phyloP scores from a whole-genome alignment of 2,329 filamentous ascomycete genomes.

The Neocatenulostroma microsporum region DNA sequence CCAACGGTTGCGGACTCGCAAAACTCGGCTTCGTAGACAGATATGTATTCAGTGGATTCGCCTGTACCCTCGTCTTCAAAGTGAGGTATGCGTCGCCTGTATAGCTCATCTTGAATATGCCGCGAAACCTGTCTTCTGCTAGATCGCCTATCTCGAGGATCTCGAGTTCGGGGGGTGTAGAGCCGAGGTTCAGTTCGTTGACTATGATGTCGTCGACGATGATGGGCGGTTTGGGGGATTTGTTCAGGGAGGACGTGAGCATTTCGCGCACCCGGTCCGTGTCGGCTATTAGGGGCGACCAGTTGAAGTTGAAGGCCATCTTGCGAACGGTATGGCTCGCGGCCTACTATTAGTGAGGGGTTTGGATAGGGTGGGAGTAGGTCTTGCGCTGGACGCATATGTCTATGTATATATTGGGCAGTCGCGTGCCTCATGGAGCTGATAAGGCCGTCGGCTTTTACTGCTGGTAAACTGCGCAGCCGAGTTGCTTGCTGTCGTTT shows the following conservation, averaged over 20 bases:
- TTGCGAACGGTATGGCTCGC: conserved; percentile 3
- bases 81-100: conserved; percentile 92
- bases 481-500: too few species aligned
- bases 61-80: conserved; percentile 90
- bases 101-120: conserved; percentile 99
- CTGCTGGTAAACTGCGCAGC: too few species aligned
- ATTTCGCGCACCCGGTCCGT: conserved; percentile 86
- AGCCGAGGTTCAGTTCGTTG: conserved; percentile 93
- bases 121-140: conserved; percentile 91
- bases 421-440: conserved; percentile 21
- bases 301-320: conserved; percentile 99
- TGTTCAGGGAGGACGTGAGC: conserved; percentile 90
- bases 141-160: conserved; percentile 97
- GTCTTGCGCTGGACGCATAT: conserved; percentile 17
- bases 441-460: conserved; percentile 8
- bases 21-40: conserved; percentile 85
- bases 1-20: conserved; percentile 84
- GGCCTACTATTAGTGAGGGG: conserved; percentile 9
- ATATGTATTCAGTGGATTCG: conserved; percentile 94
- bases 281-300: conserved; percentile 96
- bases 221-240: conserved; percentile 94
- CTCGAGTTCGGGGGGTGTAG: conserved; percentile 87
- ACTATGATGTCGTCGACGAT: conserved; percentile 99
- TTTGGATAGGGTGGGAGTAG: neutral
- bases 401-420: too few species aligned